Evolutionary conservation across 345 rosid genomes (phyloP), one percentile per base, ranked within the genome.

Genomic region (Eucalyptus victrix): DNA sequence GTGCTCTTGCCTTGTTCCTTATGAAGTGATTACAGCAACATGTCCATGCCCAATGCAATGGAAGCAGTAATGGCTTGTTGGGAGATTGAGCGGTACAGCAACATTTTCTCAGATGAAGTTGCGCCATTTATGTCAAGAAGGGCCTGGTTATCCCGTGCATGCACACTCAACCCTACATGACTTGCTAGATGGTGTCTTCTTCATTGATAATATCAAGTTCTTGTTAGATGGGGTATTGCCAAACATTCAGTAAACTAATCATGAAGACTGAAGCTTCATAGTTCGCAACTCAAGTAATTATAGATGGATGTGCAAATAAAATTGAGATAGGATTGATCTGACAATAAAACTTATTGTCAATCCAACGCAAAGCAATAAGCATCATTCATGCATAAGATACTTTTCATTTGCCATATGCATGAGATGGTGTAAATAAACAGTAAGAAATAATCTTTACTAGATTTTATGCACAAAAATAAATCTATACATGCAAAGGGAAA

Each of bases 211-310:
- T 58, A 0, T 58, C 67, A 26, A 26, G 67, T 11, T 58, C n/a
- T 58, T 58, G 15, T 58, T 26, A 5, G 65, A 58, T 58, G 58
- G 2, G 7, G 0, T 58, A 11, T 58, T 15, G 1, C 65, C n/a
- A 12, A 26, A 58, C 14, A 58, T 58, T 58, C 65, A 26, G 7
- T 26, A 11, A 58, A 58, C 15, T 58, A 11, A 5, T 58, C n/a
- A 26, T 58, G n/a, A 1, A 58, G 6, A 58, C n/a, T 12, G 65
- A 58, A 58, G 65, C 14, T 58, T 58, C n/a, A 26, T 58, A 58
- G n/a, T 58, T 58, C 0, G 4, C 0, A 26, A 58, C 65, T 26
- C 15, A 26, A 12, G n/a, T 58, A 58, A 2, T 26, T 58, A 58
- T 26, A 26, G n/a, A 58, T 58, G n/a, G 7, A 58, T 58, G 16